Conservation (phyloP, 176 grass and related monocot species). For the Triticum timopheevii region DNA sequence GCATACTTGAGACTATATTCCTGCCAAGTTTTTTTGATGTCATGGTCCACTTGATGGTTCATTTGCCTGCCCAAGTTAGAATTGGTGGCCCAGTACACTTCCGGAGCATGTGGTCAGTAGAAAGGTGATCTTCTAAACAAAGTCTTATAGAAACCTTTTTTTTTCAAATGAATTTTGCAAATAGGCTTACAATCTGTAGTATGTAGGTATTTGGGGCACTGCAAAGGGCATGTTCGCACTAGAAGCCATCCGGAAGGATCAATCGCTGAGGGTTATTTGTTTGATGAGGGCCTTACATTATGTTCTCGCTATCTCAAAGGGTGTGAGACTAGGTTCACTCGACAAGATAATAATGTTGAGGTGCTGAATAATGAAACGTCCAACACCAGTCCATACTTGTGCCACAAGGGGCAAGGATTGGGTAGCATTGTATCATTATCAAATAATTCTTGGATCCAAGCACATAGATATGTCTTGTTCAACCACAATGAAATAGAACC, state of each 20-base stretch:
- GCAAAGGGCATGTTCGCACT: not conserved
- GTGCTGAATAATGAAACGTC: not conserved
- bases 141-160: not conserved
- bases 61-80: not conserved
- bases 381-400: not conserved
- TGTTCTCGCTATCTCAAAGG: not conserved
- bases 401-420: not conserved
- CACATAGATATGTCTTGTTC: not conserved
- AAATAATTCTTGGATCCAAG: not conserved
- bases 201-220: too few species aligned
- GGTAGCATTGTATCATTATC: not conserved
- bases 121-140: not conserved
- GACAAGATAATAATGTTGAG: not conserved
- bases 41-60: slow-evolving; percentile 6
- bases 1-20: not conserved
- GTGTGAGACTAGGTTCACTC: not conserved
- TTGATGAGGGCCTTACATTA: not conserved
- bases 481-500: not conserved
- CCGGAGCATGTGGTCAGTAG: not conserved
- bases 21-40: not conserved
- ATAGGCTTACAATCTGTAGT: too few species aligned
- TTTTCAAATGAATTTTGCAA: too few species aligned
- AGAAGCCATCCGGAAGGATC: not conserved
- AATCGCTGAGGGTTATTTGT: not conserved
- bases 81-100: not conserved